Evolutionary conservation across 495 filamentous ascomycete species (phyloP).

Genomic region (Talaromyces liani): DNA sequence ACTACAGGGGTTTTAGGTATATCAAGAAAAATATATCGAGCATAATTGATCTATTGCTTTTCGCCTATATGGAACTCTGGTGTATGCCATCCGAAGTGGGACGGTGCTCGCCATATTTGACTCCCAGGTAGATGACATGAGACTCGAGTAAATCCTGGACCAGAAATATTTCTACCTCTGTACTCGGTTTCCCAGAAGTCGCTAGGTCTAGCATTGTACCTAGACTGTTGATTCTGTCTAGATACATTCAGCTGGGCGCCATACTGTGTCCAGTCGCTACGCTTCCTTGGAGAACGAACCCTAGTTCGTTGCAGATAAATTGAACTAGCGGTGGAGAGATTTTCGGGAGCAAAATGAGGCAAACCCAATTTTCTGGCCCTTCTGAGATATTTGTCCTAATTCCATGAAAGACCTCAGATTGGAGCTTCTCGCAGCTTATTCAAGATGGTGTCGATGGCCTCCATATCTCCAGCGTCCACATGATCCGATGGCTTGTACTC

Average conservation of each 20-base stretch:
- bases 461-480: constrained; percentile 77
- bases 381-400: no score
- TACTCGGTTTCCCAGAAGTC: neutral
- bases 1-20: neutral
- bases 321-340: no score
- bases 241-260: neutral
- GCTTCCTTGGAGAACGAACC: neutral
- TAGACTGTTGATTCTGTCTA: neutral
- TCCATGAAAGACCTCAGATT: neutral
- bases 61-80: neutral
- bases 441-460: constrained; percentile 68
- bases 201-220: neutral
- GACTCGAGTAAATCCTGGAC: neutral
- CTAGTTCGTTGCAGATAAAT: neutral
- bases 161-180: neutral
- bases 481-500: constrained; percentile 49
- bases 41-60: neutral
- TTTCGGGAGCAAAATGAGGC: no score
- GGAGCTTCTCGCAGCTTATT: constrained; percentile 47
- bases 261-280: neutral
- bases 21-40: neutral
- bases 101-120: neutral
- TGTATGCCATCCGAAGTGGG: neutral
- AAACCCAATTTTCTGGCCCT: no score
- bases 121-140: neutral